phyloP scores from a whole-genome alignment of 768 basidiomycete genomes.

The Tylopilus intermedius region DNA sequence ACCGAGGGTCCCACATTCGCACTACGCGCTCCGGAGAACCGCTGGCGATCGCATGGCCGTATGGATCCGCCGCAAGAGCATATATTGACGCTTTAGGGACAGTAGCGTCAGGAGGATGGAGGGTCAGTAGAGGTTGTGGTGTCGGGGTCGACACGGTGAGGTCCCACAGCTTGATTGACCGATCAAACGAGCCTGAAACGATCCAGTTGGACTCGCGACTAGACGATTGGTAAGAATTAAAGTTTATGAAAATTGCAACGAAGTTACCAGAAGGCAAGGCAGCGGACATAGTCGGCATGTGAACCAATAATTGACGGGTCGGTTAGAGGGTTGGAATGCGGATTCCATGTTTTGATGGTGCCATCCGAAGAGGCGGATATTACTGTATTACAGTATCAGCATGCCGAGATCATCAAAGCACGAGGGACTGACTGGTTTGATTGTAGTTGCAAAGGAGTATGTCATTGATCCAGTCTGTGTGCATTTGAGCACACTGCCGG shows the following conservation, averaged over 20 bases:
- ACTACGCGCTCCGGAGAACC: conserved; percentile 91
- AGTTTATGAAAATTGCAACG: conserved; percentile 1
- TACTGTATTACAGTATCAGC: conserved; percentile 40
- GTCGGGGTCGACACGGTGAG: conserved; percentile 42
- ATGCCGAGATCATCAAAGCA: background rate
- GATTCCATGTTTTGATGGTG: conserved; percentile 89
- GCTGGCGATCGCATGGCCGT: conserved; percentile 76
- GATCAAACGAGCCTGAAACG: conserved; percentile 91
- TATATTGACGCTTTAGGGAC: conserved; percentile 72
- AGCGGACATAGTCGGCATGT: conserved; percentile 85
- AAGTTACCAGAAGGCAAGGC: conserved; percentile 62
- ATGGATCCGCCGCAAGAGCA: conserved; percentile 73
- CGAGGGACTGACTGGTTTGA: conserved; percentile 60
- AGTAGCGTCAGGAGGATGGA: conserved; percentile 61
- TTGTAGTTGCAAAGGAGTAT: conserved; percentile 87
- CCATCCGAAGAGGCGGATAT: conserved; percentile 95
- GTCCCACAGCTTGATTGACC: conserved; percentile 94
- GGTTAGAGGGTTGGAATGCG: conserved; percentile 56
- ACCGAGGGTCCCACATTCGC: conserved; percentile 89
- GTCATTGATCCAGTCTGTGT: conserved; percentile 97
- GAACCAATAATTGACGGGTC: conserved; percentile 68
- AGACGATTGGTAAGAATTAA: conserved; percentile 9
- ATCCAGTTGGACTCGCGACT: conserved; percentile 84
- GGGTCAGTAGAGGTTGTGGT: conserved; percentile 55
- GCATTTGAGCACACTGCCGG: conserved; percentile 83